A percentile compares a stretch with the other conserved stretches of the same genome.
Evolutionary conservation across 352 stramenopile species (phyloP).

Genomic region (Peronosclerospora sorghi): DNA sequence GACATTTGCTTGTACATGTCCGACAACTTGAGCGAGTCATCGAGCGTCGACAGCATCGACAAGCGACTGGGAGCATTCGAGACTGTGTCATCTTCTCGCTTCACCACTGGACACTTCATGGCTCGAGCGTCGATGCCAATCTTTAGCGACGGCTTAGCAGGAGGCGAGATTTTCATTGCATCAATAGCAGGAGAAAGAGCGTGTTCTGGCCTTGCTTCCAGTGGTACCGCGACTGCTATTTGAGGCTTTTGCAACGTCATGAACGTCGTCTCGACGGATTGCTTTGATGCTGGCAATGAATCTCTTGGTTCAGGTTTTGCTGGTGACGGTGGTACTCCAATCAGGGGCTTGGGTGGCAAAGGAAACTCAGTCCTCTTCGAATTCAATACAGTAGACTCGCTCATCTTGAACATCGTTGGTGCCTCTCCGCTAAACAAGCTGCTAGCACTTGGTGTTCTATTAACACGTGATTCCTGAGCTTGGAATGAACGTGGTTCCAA

Average conservation of each 20-base stretch:
- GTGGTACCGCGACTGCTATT: constrained; percentile 9
- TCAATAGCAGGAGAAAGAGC: constrained; percentile 8
- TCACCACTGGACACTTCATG: constrained; percentile 15
- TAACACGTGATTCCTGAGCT: constrained; percentile 27
- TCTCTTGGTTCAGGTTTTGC: constrained; percentile 2
- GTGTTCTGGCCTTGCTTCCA: constrained; percentile 12
- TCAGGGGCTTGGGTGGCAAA: constrained; percentile 5
- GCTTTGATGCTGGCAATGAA: constrained; percentile 6
- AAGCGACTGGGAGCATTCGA: constrained; percentile 24
- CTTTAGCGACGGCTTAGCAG: constrained; percentile 14
- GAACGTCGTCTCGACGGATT: neutral
- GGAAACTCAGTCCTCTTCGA: neutral
- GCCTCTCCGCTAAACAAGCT: constrained; percentile 24
- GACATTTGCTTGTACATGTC: constrained; percentile 83
- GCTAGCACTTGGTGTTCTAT: constrained; percentile 18
- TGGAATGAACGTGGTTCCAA: constrained; percentile 11
- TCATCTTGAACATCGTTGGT: constrained; percentile 3
- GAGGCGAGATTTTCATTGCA: constrained; percentile 11
- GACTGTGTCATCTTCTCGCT: constrained; percentile 22
- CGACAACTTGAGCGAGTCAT: constrained; percentile 51
- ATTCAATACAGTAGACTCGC: neutral
- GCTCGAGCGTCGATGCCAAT: constrained; percentile 13
- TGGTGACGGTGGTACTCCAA: constrained; percentile 1
- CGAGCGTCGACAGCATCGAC: constrained; percentile 35
- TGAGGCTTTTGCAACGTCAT: constrained; percentile 5